Evolutionary conservation across 495 filamentous ascomycete species (phyloP).

Genomic region (Daldinia childiae): DNA sequence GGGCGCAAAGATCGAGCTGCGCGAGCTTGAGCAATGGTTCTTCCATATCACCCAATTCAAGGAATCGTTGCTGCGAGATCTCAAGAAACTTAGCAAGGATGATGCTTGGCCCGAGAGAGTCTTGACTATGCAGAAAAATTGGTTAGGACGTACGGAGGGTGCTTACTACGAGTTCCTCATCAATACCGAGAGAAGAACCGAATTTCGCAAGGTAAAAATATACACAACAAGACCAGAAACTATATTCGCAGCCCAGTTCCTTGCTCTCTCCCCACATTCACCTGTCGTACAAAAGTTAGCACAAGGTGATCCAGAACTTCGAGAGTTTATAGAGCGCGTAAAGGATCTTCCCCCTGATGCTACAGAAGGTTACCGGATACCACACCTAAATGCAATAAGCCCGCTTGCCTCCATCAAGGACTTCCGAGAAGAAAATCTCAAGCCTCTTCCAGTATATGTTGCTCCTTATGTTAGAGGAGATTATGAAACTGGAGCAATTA

Average conservation of each 20-base stretch:
- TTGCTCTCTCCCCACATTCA: constrained; percentile 79
- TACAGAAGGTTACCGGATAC: constrained; percentile 76
- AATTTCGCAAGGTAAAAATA: constrained; percentile 60
- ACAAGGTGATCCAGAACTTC: constrained; percentile 65
- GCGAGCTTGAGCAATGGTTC: constrained; percentile 88
- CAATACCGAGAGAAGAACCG: constrained; percentile 49
- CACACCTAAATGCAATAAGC: constrained; percentile 68
- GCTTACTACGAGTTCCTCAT: constrained; percentile 73
- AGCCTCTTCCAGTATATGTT: constrained; percentile 76
- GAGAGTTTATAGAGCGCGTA: constrained; percentile 70
- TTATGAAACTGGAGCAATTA: constrained; percentile 89
- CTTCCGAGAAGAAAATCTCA: constrained; percentile 57
- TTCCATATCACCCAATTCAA: constrained; percentile 82
- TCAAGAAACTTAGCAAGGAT: constrained; percentile 69
- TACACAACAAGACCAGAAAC: constrained; percentile 89
- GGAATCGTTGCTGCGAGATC: constrained; percentile 75
- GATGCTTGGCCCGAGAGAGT: constrained; percentile 83
- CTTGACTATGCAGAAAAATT: constrained; percentile 84
- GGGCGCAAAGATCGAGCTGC: constrained; percentile 83
- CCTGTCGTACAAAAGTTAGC: constrained; percentile 72
- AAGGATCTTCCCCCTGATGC: constrained; percentile 72
- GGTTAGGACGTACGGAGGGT: constrained; percentile 82
- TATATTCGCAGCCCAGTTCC: constrained; percentile 82
- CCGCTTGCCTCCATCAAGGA: constrained; percentile 68
- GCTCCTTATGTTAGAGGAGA: constrained; percentile 88